Percentiles rank a stretch among this genome's conserved stretches.
Evolutionary conservation across 208 protist genomes (phyloP).

Genomic region (Wallacemonas sp.): DNA sequence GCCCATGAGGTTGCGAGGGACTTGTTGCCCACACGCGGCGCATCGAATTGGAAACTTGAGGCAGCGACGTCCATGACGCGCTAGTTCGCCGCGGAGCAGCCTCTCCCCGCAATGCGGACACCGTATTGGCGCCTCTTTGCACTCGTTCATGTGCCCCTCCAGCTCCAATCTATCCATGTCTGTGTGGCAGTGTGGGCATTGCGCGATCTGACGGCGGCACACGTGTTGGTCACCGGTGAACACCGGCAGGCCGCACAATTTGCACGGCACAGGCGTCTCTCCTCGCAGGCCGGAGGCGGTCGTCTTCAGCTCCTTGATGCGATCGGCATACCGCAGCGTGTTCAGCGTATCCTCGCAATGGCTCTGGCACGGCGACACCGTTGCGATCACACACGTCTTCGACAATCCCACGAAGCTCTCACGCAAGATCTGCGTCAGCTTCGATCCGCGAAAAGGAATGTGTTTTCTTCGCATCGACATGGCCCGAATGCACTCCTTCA

Average conservation of each 20-base stretch:
- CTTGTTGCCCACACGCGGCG: conserved; percentile 41
- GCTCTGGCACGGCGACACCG: conserved; percentile 82
- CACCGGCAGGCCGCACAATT: conserved; percentile 67
- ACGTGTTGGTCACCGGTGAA: conserved; percentile 71
- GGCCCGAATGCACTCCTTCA: conserved; percentile 98
- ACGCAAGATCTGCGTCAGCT: conserved; percentile 95
- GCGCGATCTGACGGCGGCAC: conserved; percentile 53
- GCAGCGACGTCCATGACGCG: conserved; percentile 61
- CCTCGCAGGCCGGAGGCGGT: conserved; percentile 3
- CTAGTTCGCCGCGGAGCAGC: conserved; percentile 53
- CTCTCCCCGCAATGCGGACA: conserved; percentile 76
- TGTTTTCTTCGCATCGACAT: conserved; percentile 91
- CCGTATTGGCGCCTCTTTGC: conserved; percentile 57
- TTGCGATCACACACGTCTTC: conserved; percentile 94
- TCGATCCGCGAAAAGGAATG: conserved; percentile 95
- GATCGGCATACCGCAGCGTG: conserved; percentile 96
- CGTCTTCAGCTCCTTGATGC: conserved; percentile 90
- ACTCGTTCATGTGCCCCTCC: conserved; percentile 66
- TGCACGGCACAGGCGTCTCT: conserved; percentile 56
- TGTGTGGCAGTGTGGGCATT: conserved; percentile 67
- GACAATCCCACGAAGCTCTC: conserved; percentile 95
- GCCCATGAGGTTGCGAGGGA: conserved; percentile 55
- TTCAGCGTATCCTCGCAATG: conserved; percentile 97
- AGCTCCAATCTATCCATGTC: conserved; percentile 74
- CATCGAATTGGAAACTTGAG: conserved; percentile 59